Evolutionary conservation across 768 basidiomycete genomes (phyloP).

Genomic region (Boletus bicolor): DNA sequence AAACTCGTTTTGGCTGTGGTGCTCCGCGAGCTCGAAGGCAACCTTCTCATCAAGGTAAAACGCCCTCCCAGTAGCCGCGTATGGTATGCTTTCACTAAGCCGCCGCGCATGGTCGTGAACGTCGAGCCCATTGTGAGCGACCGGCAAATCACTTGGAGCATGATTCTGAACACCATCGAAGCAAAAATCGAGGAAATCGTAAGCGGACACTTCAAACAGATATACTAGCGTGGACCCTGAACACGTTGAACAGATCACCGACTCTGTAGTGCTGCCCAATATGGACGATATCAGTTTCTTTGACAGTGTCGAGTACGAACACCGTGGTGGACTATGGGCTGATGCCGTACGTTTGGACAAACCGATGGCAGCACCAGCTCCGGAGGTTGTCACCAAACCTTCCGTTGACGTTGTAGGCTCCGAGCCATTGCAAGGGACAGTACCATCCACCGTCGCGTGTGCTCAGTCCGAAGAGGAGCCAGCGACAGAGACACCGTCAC

Average conservation of each 20-base stretch:
- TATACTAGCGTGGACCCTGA: conserved; percentile 65
- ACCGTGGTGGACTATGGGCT: conserved; percentile 87
- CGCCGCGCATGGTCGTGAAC: conserved; percentile 82
- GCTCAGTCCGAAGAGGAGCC: conserved; percentile 34
- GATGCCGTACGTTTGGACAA: conserved; percentile 58
- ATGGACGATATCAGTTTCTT: conserved; percentile 99
- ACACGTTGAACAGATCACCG: conserved; percentile 64
- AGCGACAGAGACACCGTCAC: conserved; percentile 18
- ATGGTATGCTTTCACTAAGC: conserved; percentile 90
- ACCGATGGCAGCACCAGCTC: conserved; percentile 10
- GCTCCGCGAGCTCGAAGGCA: conserved; percentile 87
- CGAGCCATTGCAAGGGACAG: conserved; percentile 36
- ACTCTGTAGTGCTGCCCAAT: conserved; percentile 92
- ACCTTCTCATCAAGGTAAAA: conserved; percentile 85
- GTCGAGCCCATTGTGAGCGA: conserved; percentile 95
- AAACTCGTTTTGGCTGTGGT: conserved; percentile 88
- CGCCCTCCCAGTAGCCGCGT: conserved; percentile 93
- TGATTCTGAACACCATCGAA: conserved; percentile 90
- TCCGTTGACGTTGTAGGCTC: conserved; percentile 21
- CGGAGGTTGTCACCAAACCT: conserved; percentile 6
- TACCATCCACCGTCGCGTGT: conserved; percentile 10
- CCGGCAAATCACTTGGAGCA: conserved; percentile 89
- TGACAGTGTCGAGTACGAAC: conserved; percentile 59
- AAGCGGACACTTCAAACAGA: conserved; percentile 28
- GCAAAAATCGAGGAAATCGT: conserved; percentile 85